phyloP scores from a whole-genome alignment of 2,329 filamentous ascomycete genomes.

The Fusarium bactridioides region DNA sequence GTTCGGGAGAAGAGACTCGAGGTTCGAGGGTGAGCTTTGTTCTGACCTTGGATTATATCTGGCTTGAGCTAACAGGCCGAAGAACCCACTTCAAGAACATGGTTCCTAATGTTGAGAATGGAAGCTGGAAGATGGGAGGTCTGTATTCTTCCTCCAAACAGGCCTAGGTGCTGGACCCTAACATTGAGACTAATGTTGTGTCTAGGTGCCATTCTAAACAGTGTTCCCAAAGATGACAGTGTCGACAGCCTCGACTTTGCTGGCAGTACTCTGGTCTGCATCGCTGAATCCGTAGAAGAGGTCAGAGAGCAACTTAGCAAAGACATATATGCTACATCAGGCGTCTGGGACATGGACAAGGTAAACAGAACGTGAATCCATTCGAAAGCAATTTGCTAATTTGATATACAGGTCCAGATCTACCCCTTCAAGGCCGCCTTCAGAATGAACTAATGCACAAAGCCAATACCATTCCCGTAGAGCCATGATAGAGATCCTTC shows the following conservation, averaged over 20 bases:
- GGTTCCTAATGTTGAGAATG: conserved; percentile 59
- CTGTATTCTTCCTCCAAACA: background rate
- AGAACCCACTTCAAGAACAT: conserved; percentile 65
- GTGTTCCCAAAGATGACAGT: conserved; percentile 69
- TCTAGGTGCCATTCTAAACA: conserved; percentile 71
- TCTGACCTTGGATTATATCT: background rate
- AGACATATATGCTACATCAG: conserved; percentile 75
- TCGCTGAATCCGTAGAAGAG: conserved; percentile 74
- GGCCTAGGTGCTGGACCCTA: background rate
- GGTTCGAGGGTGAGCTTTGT: conserved; percentile 59
- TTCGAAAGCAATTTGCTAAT: background rate
- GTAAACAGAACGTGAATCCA: conserved; percentile 45
- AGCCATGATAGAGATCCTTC: background rate
- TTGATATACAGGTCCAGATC: conserved; percentile 54
- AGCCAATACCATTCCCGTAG: background rate
- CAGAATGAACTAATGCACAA: conserved; percentile 36
- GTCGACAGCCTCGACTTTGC: conserved; percentile 70
- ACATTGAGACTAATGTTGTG: background rate
- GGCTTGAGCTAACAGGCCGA: conserved; percentile 13
- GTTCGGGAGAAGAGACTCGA: conserved; percentile 67
- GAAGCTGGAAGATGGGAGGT: conserved; percentile 72
- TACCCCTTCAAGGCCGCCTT: conserved; percentile 58
- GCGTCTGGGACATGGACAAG: conserved; percentile 83
- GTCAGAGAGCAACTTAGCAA: conserved; percentile 70
- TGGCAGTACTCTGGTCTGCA: conserved; percentile 74